Evolutionary conservation across 129 eudicot species (phyloP), one percentile per base, ranked within the genome.

Genomic region (Gnaphalium uliginosum): DNA sequence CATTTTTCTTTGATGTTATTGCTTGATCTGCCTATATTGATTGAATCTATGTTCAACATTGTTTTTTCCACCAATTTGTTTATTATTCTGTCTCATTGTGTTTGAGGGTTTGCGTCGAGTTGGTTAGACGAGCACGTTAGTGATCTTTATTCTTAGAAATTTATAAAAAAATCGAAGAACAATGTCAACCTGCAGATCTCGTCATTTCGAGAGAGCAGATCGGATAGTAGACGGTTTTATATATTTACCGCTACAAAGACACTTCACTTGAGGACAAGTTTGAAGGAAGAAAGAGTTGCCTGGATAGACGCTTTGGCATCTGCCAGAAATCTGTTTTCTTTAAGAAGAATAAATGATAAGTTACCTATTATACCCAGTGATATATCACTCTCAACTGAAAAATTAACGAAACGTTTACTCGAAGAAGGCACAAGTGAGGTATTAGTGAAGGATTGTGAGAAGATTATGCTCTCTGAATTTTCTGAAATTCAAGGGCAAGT

Each of bases 221-320:
- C 98, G 1, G 98, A 92, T 59, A 87, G 87, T 50, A 82, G 88
- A 78, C 76, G 91, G 39, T 87, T 92, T 76, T 92, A 89, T 82
- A 84, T 92, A 82, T 92, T 92, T 78, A 89, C 98, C 18, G 96
- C 93, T 46, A 87, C 98, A 22, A 92, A 92, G 86, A 89, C 96
- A 4, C 96, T 92, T 84, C 96, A 92, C 66, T 78, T 92, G 60
- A 74, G 96, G 82, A 85, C 96, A 66, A 79, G 85, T 81, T 84
- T 85, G 33, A 86, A 82, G 74, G 83, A 79, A 71, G 96, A 92
- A 63, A 84, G 98, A 80, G 90, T 56, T 59, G 91, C 90, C 10
- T 92, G 98, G 98, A 84, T 92, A 19, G 84, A 87, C 70, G 98
- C 98, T 66, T 87, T 92, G 75, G 83, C 78, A 17, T 83, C 96